phyloP scores from a whole-genome alignment of 2,329 filamentous ascomycete species.

The Cladosporium sp. region DNA sequence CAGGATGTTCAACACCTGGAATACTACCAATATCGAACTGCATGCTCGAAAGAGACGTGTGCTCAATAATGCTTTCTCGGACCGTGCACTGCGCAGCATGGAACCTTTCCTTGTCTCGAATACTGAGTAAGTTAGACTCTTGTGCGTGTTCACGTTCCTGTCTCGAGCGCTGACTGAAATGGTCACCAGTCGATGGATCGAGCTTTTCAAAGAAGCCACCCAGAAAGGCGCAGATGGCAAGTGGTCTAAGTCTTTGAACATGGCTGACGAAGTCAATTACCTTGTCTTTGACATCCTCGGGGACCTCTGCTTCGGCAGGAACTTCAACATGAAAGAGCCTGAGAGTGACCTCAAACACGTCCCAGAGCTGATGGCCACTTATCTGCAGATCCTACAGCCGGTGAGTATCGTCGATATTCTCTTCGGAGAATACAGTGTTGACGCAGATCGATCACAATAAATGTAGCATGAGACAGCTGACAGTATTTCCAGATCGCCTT shows the following conservation, averaged over 20 bases:
- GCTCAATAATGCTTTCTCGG: conserved; percentile 25
- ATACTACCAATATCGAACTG: conserved; percentile 23
- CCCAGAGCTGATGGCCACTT: conserved; percentile 22
- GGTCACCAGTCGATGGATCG: background rate
- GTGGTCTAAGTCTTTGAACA: conserved; percentile 35
- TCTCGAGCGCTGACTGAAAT: background rate
- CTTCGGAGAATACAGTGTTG: background rate
- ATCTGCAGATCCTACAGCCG: conserved; percentile 21
- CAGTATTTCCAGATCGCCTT: conserved; percentile 14
- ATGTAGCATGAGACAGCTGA: background rate
- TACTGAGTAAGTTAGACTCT: conserved; percentile 14
- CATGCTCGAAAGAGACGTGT: conserved; percentile 24
- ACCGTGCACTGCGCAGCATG: conserved; percentile 23
- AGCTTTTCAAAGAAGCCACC: background rate
- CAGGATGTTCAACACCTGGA: conserved; percentile 24
- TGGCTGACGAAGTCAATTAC: conserved; percentile 44
- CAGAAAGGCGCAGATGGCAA: background rate
- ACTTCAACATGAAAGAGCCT: conserved; percentile 44
- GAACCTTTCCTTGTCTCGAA: conserved; percentile 24
- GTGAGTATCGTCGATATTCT: conserved; percentile 34
- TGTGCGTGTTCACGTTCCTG: background rate
- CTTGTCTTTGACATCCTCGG: conserved; percentile 50
- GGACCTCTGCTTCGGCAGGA: conserved; percentile 42
- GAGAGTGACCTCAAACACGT: conserved; percentile 35
- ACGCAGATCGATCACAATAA: background rate